These are phyloP conservation scores for Fusarium sp. DNA, from an alignment of 2,329 filamentous ascomycete genomes.

Conservation along the genomic window DNA sequence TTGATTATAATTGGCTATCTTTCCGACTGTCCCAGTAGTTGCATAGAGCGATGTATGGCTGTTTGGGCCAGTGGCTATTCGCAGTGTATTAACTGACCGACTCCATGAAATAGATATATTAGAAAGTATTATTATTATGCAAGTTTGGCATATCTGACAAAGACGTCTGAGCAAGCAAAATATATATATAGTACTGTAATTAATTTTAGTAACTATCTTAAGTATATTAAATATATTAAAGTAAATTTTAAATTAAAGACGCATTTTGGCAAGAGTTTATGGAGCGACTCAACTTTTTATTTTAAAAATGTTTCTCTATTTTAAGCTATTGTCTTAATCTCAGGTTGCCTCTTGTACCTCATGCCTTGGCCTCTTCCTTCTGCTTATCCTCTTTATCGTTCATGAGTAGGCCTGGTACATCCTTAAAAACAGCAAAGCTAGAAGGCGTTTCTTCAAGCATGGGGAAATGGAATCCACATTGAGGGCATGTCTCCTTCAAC, in stretches of 20 bases:
- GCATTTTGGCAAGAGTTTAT: too few relatives aligned
- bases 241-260: too few relatives aligned
- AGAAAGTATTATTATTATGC: neutral
- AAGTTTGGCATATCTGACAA: too few relatives aligned
- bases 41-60: rapidly evolving
- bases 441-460: conserved; percentile 27
- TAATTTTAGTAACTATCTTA: too few relatives aligned
- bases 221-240: too few relatives aligned
- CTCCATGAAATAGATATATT: neutral
- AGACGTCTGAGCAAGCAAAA: too few relatives aligned
- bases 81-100: neutral
- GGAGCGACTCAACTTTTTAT: too few relatives aligned
- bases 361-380: neutral
- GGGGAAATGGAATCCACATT: conserved; percentile 32
- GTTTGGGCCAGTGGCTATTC: rapidly evolving
- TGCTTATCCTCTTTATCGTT: neutral
- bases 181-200: too few relatives aligned
- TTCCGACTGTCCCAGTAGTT: neutral
- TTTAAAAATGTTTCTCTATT: neutral
- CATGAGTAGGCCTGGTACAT: neutral
- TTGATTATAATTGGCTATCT: neutral
- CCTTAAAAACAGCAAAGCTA: conserved; percentile 29
- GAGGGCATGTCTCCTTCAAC: conserved; percentile 22
- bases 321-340: rapidly evolving
- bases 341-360: rapidly evolving